phyloP scores from a whole-genome alignment of 192 early-diverging fungal species.

The Entophlyctis luteolus region DNA sequence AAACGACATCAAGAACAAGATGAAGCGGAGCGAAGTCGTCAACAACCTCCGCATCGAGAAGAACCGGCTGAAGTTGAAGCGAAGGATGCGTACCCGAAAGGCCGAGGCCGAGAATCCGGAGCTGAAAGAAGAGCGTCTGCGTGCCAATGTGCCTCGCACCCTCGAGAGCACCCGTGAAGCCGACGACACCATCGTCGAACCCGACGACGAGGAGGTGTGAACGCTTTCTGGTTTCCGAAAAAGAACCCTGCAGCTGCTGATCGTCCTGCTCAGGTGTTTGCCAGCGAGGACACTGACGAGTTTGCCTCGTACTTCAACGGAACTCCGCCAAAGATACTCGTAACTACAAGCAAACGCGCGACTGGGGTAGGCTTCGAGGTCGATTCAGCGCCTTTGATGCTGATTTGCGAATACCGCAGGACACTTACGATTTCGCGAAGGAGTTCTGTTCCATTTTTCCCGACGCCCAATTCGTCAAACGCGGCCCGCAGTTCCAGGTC shows the following conservation, averaged over 20 bases:
- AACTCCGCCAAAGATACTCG: slow-evolving; percentile 81
- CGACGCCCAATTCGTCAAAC: slow-evolving; percentile 80
- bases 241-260: background rate
- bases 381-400: too few relatives aligned
- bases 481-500: slow-evolving; percentile 81
- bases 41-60: slow-evolving; percentile 71
- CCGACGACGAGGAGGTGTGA: slow-evolving; percentile 49
- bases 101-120: slow-evolving; percentile 80
- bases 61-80: slow-evolving; percentile 68
- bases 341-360: slow-evolving; percentile 78
- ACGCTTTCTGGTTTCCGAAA: background rate
- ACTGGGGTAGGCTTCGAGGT: slow-evolving; percentile 57
- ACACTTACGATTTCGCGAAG: slow-evolving; percentile 78
- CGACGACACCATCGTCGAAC: slow-evolving; percentile 81
- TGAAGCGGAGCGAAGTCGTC: slow-evolving; percentile 78
- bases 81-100: slow-evolving; percentile 68
- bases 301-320: slow-evolving; percentile 86
- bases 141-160: slow-evolving; percentile 86
- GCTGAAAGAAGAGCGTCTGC: slow-evolving; percentile 80
- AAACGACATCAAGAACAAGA: slow-evolving; percentile 62
- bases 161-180: slow-evolving; percentile 87
- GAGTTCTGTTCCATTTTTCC: slow-evolving; percentile 90
- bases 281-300: slow-evolving; percentile 55
- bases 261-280: slow-evolving; percentile 30
- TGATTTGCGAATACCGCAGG: too few relatives aligned